These are phyloP conservation scores for Ascochyta koolunga DNA, from an alignment of 2,329 filamentous ascomycete genomes.

Conservation along the genomic window DNA sequence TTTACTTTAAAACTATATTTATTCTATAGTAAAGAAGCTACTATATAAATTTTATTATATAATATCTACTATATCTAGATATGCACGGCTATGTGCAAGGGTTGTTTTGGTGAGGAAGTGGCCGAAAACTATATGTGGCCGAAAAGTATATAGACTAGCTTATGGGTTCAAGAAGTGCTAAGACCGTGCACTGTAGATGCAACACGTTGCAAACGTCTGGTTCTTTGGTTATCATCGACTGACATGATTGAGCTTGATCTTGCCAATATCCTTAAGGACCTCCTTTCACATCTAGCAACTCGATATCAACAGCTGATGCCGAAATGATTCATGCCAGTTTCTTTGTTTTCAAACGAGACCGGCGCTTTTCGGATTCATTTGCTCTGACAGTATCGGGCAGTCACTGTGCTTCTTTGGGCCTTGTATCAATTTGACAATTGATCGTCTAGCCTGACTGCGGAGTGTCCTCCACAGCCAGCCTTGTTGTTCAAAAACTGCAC, in stretches of 20 bases:
- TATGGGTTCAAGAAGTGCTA: background rate
- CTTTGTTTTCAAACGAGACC: background rate
- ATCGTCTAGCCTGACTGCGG: background rate
- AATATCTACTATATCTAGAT: no score
- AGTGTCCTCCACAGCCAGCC: background rate
- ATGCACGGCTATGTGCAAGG: no score
- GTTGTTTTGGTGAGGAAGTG: no score
- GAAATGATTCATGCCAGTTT: background rate
- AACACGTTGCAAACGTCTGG: background rate
- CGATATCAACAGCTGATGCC: background rate
- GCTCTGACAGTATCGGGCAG: background rate
- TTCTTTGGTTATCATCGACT: background rate
- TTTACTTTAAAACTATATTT: no score
- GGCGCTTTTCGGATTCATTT: background rate
- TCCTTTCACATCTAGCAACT: background rate
- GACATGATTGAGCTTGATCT: background rate
- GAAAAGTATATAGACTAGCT: no score
- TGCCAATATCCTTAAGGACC: background rate
- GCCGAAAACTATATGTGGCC: no score
- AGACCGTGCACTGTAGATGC: background rate
- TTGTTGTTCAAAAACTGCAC: background rate
- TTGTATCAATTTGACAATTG: background rate
- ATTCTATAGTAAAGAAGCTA: no score
- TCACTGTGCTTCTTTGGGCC: background rate
- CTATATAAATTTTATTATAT: no score